phyloP scores from a whole-genome alignment of 306 rosid genomes.

The Crataegus laevigata region DNA sequence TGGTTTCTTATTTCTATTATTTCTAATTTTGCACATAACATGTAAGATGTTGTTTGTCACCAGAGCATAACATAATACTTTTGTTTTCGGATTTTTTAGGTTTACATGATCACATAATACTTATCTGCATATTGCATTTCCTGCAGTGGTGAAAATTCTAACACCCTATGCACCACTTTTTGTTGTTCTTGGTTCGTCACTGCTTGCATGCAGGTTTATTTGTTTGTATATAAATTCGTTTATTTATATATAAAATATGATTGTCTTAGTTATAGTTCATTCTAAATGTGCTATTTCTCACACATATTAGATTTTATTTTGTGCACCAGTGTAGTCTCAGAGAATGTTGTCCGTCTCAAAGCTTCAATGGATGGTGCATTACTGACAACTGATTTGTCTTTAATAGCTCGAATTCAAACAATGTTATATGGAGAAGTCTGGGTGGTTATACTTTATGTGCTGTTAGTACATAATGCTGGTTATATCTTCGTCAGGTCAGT shows the following conservation, averaged over 20 bases:
- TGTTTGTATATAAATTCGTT: neutral
- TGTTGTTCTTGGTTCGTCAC: conserved; percentile 35
- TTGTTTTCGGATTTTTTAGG: conserved; percentile 30
- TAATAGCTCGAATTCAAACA: neutral
- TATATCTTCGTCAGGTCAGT: conserved; percentile 34
- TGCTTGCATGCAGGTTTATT: conserved; percentile 39
- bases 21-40: no score
- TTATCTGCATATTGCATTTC: conserved; percentile 28
- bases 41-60: no score
- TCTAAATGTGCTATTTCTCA: neutral
- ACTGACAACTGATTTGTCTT: conserved; percentile 28
- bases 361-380: conserved; percentile 15
- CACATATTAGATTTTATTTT: neutral
- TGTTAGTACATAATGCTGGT: conserved; percentile 29
- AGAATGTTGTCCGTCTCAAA: conserved; percentile 26
- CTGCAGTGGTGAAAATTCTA: conserved; percentile 19
- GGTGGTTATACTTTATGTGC: conserved; percentile 28
- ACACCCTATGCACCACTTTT: conserved; percentile 35
- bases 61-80: neutral
- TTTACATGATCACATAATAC: conserved; percentile 51
- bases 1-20: no score
- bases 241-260: neutral
- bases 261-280: neutral
- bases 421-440: conserved; percentile 28
- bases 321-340: conserved; percentile 33